Evolutionary conservation across 208 protist genomes (phyloP), one percentile per base, ranked within the genome.

Genomic region (Leishmania aethiopica): DNA sequence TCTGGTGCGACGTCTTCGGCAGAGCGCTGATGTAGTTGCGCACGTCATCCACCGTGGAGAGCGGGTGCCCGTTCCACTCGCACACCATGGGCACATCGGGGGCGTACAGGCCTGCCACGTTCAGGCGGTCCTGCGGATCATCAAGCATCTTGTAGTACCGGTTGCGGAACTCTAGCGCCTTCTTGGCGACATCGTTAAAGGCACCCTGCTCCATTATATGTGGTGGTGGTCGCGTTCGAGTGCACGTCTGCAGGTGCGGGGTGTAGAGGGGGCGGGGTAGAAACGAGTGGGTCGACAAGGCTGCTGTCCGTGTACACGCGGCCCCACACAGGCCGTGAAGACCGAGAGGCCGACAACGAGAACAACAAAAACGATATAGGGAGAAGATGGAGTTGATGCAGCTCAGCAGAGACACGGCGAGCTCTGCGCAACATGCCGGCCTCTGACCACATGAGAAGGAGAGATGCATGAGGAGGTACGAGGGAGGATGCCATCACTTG

Each of bases 31-130:
- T 86, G 86, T 98, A 96, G 74, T 85, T 72, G n/a, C 78, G 70
- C n/a, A 98, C 87, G 37, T 87, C 84, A 2, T 84, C 79, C 1
- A 86, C 81, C 25, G 87, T 89, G n/a, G 84, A 42, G 28, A 96
- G 89, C 15, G 82, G 57, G 84, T 98, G 95, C 22, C 95, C 95
- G 80, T 98, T 98, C 93, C 95, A 98, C 82, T 98, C 93, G 78
- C 92, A 96, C 37, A 96, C 80, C 70, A 94, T 88, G 45, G 90
- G 92, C 35, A 91, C 89, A 49, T 90, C 89, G 3, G 89, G 91
- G 64, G 90, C 88, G 84, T 98, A 96, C 8, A 95, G 77, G n/a
- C 82, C 80, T 10, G 92, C 80, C 49, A 98, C 89, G 28, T 94
- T 90, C 19, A 51, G 6, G 1, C 93, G 88, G 59, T 89, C 88